Evolutionary conservation across 179 eudicot genomes (phyloP), one percentile per base, ranked within the genome.

Genomic region (Nepenthes alata): DNA sequence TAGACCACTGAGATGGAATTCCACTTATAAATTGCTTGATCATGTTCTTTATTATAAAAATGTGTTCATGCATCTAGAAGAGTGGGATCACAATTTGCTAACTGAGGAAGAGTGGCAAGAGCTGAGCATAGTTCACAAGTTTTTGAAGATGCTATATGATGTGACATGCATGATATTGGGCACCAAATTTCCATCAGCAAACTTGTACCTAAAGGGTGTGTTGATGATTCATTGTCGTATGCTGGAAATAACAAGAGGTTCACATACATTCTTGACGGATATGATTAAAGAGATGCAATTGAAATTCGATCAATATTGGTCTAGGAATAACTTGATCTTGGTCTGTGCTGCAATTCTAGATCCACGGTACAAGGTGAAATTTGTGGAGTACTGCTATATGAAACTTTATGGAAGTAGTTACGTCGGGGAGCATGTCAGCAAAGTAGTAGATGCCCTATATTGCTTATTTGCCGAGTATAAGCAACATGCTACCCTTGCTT

Each of bases 301-400:
- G 36, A 64, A 72, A 70, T 67, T 78, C 51, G 73, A 78, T 64
- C 72, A 72, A 11, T 72, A 75, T 61, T 78, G 83, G 83, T 60
- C 70, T 44, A 61, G 72, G 60, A 78, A 78, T 66, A 72, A 62
- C 68, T 63, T 72, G 70, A 72, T 78, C 55, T 61, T 78, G 58
- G 72, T 80, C 48, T 75, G 83, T 67, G 80, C 83, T 70, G 80
- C 83, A 37, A 70, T 78, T 56, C 58, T 78, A 47, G 83, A 78
- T 67, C 83, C 83, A 59, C 72, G 83, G 13, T 75, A 72, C 72
- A 78, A 78, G 75, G 75, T 75, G 13, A 78, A 78, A 56, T 78
- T 78, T 64, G 77, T 78, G 62, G 80, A 78, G 63, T 78, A 78
- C 55, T 78, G 83, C 60, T 75, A 72, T 60, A 67, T 64, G 63